These are phyloP conservation scores for Posidonia australis DNA, from an alignment of 106 monocot species.

Conservation along the genomic window DNA sequence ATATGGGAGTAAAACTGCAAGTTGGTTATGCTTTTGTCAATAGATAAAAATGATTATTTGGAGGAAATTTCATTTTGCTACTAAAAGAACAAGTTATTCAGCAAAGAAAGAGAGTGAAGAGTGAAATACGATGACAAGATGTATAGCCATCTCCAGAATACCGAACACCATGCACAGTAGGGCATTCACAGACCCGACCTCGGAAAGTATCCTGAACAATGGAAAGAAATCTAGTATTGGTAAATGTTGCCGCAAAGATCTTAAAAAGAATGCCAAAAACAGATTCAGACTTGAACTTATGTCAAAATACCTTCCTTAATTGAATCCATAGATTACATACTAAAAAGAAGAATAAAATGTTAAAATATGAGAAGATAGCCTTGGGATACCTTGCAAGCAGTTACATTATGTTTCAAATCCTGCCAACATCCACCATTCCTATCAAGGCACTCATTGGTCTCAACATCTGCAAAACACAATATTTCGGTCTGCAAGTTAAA, in stretches of 20 bases:
- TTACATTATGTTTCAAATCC: slow-evolving; percentile 42
- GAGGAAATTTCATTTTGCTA: not conserved
- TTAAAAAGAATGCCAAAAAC: too few relatives aligned
- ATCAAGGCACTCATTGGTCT: slow-evolving; percentile 84
- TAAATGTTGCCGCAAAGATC: not conserved
- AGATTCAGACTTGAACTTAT: too few relatives aligned
- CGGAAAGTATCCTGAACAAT: slow-evolving; percentile 76
- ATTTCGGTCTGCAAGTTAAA: too few relatives aligned
- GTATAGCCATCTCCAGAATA: slow-evolving; percentile 86
- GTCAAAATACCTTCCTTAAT: too few relatives aligned
- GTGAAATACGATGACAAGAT: slow-evolving; percentile 51
- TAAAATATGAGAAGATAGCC: too few relatives aligned
- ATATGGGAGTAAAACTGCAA: not conserved
- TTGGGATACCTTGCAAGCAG: slow-evolving; percentile 77
- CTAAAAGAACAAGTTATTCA: not conserved
- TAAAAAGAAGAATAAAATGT: too few relatives aligned
- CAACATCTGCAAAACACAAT: slow-evolving; percentile 34
- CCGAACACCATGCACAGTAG: slow-evolving; percentile 50
- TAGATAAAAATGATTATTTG: not conserved
- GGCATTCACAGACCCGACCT: slow-evolving; percentile 81
- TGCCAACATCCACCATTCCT: slow-evolving; percentile 85
- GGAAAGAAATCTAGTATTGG: not conserved
- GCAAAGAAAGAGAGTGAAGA: not conserved
- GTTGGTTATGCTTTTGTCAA: too few relatives aligned
- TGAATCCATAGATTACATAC: too few relatives aligned